Evolutionary conservation across 345 rosid species (phyloP).

Genomic region (Euphorbia tirucalli): DNA sequence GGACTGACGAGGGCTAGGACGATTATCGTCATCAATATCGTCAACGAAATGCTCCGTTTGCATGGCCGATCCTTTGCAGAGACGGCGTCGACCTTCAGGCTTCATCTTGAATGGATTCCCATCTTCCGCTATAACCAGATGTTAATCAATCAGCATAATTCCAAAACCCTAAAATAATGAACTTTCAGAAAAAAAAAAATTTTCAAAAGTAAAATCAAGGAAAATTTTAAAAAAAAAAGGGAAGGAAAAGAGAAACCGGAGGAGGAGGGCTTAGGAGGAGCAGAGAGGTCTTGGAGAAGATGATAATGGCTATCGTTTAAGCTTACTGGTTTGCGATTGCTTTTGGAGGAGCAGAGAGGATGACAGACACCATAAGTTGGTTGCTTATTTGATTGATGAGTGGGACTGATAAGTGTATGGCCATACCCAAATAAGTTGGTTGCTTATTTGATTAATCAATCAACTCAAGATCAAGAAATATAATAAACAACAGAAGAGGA

Average conservation of each 20-base stretch:
- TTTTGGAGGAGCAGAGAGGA: too few species aligned
- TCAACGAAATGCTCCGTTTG: neutral
- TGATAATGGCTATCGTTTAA: slow-evolving; percentile 84
- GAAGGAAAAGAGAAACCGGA: slow-evolving; percentile 8
- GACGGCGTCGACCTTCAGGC: slow-evolving; percentile 34
- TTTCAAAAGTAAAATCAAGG: too few species aligned
- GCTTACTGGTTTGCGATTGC: slow-evolving; percentile 58
- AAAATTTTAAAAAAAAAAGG: too few species aligned
- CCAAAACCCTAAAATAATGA: neutral
- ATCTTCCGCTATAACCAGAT: slow-evolving; percentile 28
- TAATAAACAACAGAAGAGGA: too few species aligned
- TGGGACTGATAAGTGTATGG: too few species aligned
- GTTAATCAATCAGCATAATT: neutral
- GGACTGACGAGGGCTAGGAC: slow-evolving; percentile 30
- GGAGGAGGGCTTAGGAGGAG: slow-evolving; percentile 49
- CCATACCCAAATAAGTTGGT: too few species aligned
- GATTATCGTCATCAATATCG: slow-evolving; percentile 7
- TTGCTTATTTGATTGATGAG: too few species aligned
- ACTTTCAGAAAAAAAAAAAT: neutral
- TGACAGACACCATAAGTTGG: too few species aligned
- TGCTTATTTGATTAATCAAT: too few species aligned
- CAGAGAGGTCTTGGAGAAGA: slow-evolving; percentile 65
- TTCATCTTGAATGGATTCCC: slow-evolving; percentile 27
- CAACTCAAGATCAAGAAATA: too few species aligned
- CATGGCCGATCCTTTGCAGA: slow-evolving; percentile 3